phyloP scores from a whole-genome alignment of 768 basidiomycete genomes.

The Cytidiella melzeri region DNA sequence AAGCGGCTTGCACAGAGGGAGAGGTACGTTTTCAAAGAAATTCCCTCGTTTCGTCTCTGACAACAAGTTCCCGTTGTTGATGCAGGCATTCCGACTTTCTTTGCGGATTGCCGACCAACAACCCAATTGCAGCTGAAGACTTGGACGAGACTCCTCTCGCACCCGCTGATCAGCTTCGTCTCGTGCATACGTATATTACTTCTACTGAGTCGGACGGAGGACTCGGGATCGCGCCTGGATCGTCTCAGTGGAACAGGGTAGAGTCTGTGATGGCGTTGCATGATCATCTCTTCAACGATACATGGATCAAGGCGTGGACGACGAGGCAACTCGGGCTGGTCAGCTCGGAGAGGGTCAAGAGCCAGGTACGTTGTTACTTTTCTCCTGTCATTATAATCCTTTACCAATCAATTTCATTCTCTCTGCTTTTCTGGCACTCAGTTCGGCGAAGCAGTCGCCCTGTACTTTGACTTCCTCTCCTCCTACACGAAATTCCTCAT shows the following conservation, averaged over 20 bases:
- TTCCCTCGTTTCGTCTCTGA: background rate
- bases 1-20: conserved; percentile 65
- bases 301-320: conserved; percentile 77
- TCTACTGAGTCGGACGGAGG: conserved; percentile 72
- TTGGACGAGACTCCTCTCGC: conserved; percentile 43
- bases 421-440: too few relatives aligned
- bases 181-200: conserved; percentile 67
- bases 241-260: conserved; percentile 72
- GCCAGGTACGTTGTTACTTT: conserved; percentile 58
- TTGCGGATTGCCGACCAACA: conserved; percentile 59
- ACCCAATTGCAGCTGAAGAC: conserved; percentile 35
- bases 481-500: conserved; percentile 77
- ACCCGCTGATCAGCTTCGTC: conserved; percentile 75
- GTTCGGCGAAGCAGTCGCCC: conserved; percentile 79
- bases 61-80: background rate
- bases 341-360: conserved; percentile 62
- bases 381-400: too few relatives aligned
- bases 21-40: conserved; percentile 52
- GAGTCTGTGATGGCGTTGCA: conserved; percentile 82
- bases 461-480: conserved; percentile 86
- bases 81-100: conserved; percentile 70
- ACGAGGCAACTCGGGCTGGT: conserved; percentile 54
- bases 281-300: conserved; percentile 72
- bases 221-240: conserved; percentile 71
- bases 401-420: too few relatives aligned